phyloP scores from a whole-genome alignment of 768 basidiomycete genomes.

The Pleurotus tuoliensis region DNA sequence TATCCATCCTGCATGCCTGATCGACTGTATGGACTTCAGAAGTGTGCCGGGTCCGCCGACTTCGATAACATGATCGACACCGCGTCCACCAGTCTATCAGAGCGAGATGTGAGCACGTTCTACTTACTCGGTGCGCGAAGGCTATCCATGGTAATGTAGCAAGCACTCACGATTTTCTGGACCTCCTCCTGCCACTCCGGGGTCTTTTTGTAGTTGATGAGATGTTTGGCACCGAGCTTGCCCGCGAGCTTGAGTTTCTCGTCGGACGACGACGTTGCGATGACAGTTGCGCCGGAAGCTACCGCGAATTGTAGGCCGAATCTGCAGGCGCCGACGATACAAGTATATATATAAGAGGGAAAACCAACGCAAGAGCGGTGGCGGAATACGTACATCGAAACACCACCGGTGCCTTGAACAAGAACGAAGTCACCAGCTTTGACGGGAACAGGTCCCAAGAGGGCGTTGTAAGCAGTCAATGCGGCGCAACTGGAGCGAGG shows the following conservation, averaged over 20 bases:
- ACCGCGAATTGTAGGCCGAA: constrained; percentile 60
- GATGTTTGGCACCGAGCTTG: constrained; percentile 46
- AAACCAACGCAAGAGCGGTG: neutral
- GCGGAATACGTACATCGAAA: constrained; percentile 38
- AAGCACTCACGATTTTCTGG: constrained; percentile 30
- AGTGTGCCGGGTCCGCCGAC: constrained; percentile 36
- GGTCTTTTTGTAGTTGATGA: constrained; percentile 59
- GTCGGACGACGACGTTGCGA: constrained; percentile 65
- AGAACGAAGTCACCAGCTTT: constrained; percentile 61
- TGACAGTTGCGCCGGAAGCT: constrained; percentile 59
- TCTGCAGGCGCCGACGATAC: constrained; percentile 19
- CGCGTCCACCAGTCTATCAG: constrained; percentile 30
- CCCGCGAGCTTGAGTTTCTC: constrained; percentile 51
- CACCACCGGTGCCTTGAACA: constrained; percentile 53
- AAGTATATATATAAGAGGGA: too few species aligned
- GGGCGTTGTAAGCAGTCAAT: constrained; percentile 60
- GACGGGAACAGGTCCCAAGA: constrained; percentile 44
- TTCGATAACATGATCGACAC: constrained; percentile 38
- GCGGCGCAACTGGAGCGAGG: constrained; percentile 43
- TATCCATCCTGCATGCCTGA: constrained; percentile 38
- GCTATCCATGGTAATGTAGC: too few species aligned
- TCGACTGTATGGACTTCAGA: constrained; percentile 34
- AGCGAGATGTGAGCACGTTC: neutral
- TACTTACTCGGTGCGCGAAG: too few species aligned
- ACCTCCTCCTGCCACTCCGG: constrained; percentile 58